Base-by-base conservation (phyloP, 805 yeast genomes). In the Cyberlindnera bimundalis region DNA sequence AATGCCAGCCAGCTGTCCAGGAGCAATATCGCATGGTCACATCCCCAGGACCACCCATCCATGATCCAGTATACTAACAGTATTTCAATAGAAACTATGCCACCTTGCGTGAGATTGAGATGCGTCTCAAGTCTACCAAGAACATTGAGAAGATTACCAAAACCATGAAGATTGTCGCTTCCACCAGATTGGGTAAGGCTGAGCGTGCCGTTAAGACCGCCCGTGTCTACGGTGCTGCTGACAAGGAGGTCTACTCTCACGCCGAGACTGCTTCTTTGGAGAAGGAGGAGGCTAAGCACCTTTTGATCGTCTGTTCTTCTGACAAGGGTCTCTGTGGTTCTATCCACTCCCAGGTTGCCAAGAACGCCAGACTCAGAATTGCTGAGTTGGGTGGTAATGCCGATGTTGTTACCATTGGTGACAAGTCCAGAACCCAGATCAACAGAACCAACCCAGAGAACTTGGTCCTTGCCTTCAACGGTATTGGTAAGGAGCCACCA, bases 301-400 rank as follows among this genome's bases (percentile, higher is more conserved):
- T 93, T 62, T 69, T 91, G 55, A 74, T 91, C 61, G 96, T 90
- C 44, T 79, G 89, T 50, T 84, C 98, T 35, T 88, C 96, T 46
- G 99, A 93, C 74, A 93, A 93, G 75, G 99, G 99, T 64, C 79
- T 93, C 60, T 93, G 99, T 79, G 99, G 99, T 59, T 90, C 98
- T 35, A 88, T 93, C 63, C 99, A 93, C 74, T 80, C 99, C 39
- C 96, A 87, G 72, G 71, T 91, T 58, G 84, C 96, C 57, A 89
- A 91, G 72, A 79, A 84, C 49, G 84, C 96, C 47, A 87, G 95
- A 72, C 62, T 55, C 50, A 78, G 80, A 70, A 61, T 81, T 43
- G 71, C 60, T 25, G 84, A 76, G 58, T 65, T 74, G 58, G 45
- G 45, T 21, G 79, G 85, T 53, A 76, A 76, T 48, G 78, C 83